These are phyloP conservation scores for Penicillium flavigenum DNA, from an alignment of 495 filamentous ascomycete species.

Conservation along the genomic window DNA sequence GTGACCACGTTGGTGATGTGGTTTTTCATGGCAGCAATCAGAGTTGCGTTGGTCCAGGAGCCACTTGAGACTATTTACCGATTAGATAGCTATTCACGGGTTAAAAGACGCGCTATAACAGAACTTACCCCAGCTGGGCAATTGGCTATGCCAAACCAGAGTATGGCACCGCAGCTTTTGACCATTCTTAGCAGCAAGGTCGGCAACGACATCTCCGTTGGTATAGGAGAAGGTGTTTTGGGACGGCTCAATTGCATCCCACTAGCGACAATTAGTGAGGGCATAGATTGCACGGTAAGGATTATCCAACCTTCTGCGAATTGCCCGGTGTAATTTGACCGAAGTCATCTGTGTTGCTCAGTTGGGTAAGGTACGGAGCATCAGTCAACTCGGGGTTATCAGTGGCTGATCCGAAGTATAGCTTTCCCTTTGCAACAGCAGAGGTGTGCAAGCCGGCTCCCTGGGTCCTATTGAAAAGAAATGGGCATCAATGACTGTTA, in stretches of 20 bases:
- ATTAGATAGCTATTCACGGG: slow-evolving; percentile 9
- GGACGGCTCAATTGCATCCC: slow-evolving; percentile 52
- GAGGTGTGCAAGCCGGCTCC: slow-evolving; percentile 48
- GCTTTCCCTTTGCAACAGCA: slow-evolving; percentile 49
- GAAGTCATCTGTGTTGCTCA: slow-evolving; percentile 54
- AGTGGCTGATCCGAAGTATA: slow-evolving; percentile 61
- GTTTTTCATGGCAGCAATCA: slow-evolving; percentile 51
- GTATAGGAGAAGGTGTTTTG: slow-evolving; percentile 50
- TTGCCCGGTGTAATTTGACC: slow-evolving; percentile 61
- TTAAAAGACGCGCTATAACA: neutral
- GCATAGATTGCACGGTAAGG: neutral
- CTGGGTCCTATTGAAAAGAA: slow-evolving; percentile 14
- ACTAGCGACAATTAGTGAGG: slow-evolving; percentile 28
- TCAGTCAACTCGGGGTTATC: slow-evolving; percentile 55
- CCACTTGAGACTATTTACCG: slow-evolving; percentile 44
- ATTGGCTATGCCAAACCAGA: slow-evolving; percentile 61
- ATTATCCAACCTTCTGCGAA: slow-evolving; percentile 47
- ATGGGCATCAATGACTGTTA: neutral
- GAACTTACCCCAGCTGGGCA: slow-evolving; percentile 54
- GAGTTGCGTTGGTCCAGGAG: slow-evolving; percentile 52
- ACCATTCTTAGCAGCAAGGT: slow-evolving; percentile 51
- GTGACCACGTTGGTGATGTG: slow-evolving; percentile 53
- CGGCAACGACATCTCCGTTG: slow-evolving; percentile 50
- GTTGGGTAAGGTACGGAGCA: slow-evolving; percentile 43
- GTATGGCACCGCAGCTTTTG: slow-evolving; percentile 60